Percentiles rank a stretch among this genome's conserved stretches.
Conservation (phyloP, 441 rosid species). For the Arabidopsis hybrid region DNA sequence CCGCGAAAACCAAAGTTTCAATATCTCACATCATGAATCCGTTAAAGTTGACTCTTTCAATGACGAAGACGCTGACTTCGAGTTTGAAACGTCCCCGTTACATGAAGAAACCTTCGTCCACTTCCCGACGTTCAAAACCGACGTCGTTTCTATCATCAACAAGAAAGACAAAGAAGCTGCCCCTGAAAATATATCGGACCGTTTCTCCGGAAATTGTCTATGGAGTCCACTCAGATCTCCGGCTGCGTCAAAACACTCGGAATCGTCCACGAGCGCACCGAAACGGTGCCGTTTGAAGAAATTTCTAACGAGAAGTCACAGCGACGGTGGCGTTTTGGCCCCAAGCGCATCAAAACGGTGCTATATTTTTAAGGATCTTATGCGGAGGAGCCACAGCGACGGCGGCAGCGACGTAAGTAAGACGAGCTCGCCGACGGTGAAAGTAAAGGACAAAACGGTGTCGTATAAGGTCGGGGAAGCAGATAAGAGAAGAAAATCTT, state of each 20-base stretch:
- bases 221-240: slow-evolving; percentile 30
- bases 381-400: slow-evolving; percentile 22
- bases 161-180: not conserved
- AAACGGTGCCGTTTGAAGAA: slow-evolving; percentile 18
- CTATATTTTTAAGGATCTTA: not conserved
- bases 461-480: not conserved
- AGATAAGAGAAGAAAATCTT: slow-evolving; percentile 24
- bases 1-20: slow-evolving; percentile 7
- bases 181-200: not conserved
- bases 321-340: not conserved
- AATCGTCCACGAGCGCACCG: not conserved
- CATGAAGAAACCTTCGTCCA: slow-evolving; percentile 10
- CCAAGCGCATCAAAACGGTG: slow-evolving; percentile 16
- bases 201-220: not conserved
- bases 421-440: slow-evolving; percentile 5
- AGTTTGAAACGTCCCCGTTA: slow-evolving; percentile 35
- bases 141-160: not conserved
- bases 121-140: slow-evolving; percentile 16
- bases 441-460: slow-evolving; percentile 17
- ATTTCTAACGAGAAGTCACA: slow-evolving; percentile 15
- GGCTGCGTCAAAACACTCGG: slow-evolving; percentile 1
- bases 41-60: not conserved
- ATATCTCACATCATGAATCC: not conserved
- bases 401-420: not conserved
- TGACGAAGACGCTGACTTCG: slow-evolving; percentile 25